Base-by-base conservation (phyloP, 306 rosid species). In the Vachellia pachyceras region DNA sequence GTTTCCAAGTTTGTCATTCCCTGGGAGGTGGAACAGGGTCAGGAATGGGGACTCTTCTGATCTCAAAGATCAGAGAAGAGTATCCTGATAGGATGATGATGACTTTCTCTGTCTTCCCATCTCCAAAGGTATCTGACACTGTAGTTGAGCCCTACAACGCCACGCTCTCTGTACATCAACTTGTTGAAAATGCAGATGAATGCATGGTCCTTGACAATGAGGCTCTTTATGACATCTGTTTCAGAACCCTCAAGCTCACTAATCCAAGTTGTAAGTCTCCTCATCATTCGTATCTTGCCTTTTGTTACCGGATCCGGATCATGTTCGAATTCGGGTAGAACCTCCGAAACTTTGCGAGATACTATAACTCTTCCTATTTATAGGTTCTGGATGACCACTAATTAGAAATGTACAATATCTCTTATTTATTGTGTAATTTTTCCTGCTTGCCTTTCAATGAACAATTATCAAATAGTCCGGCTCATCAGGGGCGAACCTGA, bases 171-270 rank as follows among this genome's bases (percentile, higher is more conserved):
- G 94, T 92, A 33, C 97, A 92, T 64, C 97, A 92, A 55, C 79
- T 92, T 1, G 93, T 92, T 15, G 97, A 92, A 85, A 92, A 92
- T 77, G 97, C 94, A 1, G 97, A 92, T 65, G 97, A 92, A 80
- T 90, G 94, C 82, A 92, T 92, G 97, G 97, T 89, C 42, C 93
- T 91, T 42, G 97, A 91, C 87, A 91, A 91, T 67, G 94, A 91
- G 84, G 97, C 97, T 10, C 94, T 92, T 75, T 92, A 92, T 77
- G 97, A 92, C 41, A 92, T 92, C 78, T 90, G 94, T 79, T 91
- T 91, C 85, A 80, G 94, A 79, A 91, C 94, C 78, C 97, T 91
- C 81, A 92, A 92, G 94, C 97, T 92, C 91, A 92, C 97, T 49
- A 92, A 92, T 75, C 97, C 97, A 61, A 90, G 97, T 61, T 92